Evolutionary conservation across 768 basidiomycete species (phyloP), one percentile per base, ranked within the genome.

Genomic region (Boletus coccyginus): DNA sequence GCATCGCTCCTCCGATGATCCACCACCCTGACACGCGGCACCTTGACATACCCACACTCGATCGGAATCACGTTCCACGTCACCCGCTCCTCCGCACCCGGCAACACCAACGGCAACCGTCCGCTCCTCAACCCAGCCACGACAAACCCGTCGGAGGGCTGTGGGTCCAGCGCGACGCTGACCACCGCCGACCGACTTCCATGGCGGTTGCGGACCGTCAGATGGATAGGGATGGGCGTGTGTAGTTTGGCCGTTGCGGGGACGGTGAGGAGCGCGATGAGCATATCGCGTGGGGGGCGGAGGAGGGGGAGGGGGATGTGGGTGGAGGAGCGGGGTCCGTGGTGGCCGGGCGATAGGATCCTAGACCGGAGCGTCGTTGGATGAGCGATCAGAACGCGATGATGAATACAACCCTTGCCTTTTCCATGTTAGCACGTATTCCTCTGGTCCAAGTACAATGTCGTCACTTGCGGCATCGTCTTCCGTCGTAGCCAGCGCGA

Each of bases 71-170:
- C 6, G 4, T 27, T 27, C 27, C 27, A 27, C 27, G 27, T 27
- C 27, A 27, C 27, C 27, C 27, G 27, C 27, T 27, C 27, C 27
- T 27, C 27, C 27, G 27, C 27, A 27, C 27, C 6, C 4, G 6
- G 27, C 27, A 27, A 27, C 27, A 27, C 27, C 27, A 88, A 72
- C 3, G 91, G 86, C 10, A 92, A 60, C 11, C 85, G 80, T 4
- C 84, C 83, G 47, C 75, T 81, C 46, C 90, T 77, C 36, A 89
- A 67, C 0, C 95, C 94, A 3, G 90, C 82, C 42, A 94, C 82
- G 16, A 94, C 83, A 70, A 97, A 96, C n/a, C 80, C 77, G 41
- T 91, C 90, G 13, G 79, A 72, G 16, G 73, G 60, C 57, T 87
- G 85, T 1, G 84, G 78, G 52, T 96, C 93, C 31, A 94, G 77